Percentiles rank a stretch among this genome's conserved stretches.
Evolutionary conservation across 2,329 filamentous ascomycete genomes (phyloP).

Genomic region (Cordyceps cateniannulata): DNA sequence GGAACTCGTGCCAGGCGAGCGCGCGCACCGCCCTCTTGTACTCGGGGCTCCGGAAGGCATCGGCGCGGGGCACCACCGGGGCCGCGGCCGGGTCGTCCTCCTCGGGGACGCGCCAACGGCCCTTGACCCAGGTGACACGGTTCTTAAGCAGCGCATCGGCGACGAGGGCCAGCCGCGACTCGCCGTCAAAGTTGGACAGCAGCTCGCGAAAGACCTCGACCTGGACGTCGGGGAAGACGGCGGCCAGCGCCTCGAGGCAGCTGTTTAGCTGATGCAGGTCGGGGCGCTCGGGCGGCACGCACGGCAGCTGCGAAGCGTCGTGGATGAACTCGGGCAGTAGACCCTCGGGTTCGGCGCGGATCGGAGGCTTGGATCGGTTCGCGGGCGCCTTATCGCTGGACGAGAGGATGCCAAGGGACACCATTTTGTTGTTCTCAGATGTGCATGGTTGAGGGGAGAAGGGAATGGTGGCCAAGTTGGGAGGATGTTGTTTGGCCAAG

Average conservation of each 20-base stretch:
- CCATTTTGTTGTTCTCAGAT: slow-evolving; percentile 34
- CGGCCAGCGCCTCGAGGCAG: slow-evolving; percentile 60
- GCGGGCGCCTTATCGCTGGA: slow-evolving; percentile 33
- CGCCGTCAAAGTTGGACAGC: slow-evolving; percentile 65
- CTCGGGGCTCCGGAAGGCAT: slow-evolving; percentile 59
- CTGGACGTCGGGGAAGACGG: slow-evolving; percentile 74
- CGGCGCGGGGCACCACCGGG: slow-evolving; percentile 45
- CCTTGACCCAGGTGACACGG: slow-evolving; percentile 62
- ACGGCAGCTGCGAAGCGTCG: slow-evolving; percentile 48
- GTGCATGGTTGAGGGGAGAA: slow-evolving; percentile 25
- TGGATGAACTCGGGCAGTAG: slow-evolving; percentile 41
- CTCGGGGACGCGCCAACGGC: slow-evolving; percentile 50
- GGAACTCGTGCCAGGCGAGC: slow-evolving; percentile 70
- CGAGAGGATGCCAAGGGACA: slow-evolving; percentile 41
- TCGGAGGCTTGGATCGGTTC: slow-evolving; percentile 23
- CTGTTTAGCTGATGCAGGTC: slow-evolving; percentile 65
- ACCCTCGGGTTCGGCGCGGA: slow-evolving; percentile 21
- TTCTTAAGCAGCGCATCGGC: slow-evolving; percentile 72
- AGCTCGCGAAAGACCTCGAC: slow-evolving; percentile 79
- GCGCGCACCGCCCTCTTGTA: slow-evolving; percentile 64
- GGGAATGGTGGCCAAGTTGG: not conserved
- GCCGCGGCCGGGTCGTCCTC: slow-evolving; percentile 24
- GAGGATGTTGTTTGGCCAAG: not conserved
- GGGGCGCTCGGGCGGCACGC: slow-evolving; percentile 44
- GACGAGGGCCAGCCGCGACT: slow-evolving; percentile 70